Conservation (phyloP, 2,329 filamentous ascomycete genomes). For the Fusarium subtropicale region DNA sequence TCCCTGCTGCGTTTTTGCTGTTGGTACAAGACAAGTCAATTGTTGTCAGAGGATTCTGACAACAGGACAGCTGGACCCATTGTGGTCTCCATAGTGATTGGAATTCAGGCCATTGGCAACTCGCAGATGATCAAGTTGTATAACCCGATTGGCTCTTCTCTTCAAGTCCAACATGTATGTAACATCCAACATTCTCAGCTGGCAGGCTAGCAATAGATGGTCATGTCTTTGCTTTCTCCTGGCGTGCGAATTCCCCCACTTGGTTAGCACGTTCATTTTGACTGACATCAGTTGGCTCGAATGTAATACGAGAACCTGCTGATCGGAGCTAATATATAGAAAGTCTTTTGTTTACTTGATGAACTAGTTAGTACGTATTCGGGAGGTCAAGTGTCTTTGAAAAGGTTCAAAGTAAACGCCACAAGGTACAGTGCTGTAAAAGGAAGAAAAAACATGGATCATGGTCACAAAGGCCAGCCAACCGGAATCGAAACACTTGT, state of each 20-base stretch:
- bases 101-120: conserved; percentile 30
- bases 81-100: conserved; percentile 33
- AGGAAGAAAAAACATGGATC: neutral
- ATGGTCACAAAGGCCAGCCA: conserved; percentile 1
- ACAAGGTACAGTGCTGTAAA: neutral
- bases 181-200: neutral
- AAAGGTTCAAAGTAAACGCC: conserved; percentile 1
- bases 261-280: conserved; percentile 2
- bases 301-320: conserved; percentile 5
- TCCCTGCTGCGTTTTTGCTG: neutral
- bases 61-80: conserved; percentile 1
- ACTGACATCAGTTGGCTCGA: neutral
- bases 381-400: neutral
- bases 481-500: conserved; percentile 20
- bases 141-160: conserved; percentile 18
- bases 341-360: conserved; percentile 11
- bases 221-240: neutral
- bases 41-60: neutral
- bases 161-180: neutral
- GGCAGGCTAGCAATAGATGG: neutral
- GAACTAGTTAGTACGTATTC: neutral
- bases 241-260: conserved; percentile 4
- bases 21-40: neutral
- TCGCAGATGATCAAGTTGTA: conserved; percentile 19
- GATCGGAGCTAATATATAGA: conserved; percentile 3